Base-by-base conservation (phyloP, 176 grass and related monocot genomes). In the Otatea glauca region DNA sequence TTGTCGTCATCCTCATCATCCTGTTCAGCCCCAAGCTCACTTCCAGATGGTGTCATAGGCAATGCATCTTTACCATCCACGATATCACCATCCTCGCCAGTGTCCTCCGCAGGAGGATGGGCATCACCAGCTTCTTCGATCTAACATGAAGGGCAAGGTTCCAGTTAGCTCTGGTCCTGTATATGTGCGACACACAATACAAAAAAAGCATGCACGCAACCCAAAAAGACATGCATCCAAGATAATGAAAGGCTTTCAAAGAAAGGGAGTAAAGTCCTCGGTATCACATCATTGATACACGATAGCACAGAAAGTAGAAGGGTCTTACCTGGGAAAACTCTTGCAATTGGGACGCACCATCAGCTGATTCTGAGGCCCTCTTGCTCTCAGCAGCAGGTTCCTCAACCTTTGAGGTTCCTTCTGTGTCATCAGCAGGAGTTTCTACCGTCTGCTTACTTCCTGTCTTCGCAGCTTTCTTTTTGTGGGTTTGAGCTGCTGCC, bases 361-460 rank as follows among this genome's bases (percentile, higher is more conserved):
- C 83, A 15, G 72, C 79, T 77, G 84, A 89, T 68, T 87, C 48
- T 56, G 86, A 90, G 34, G 64, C 78, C 48, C 29, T 74, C 68
- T 82, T 85, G 71, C 73, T 81, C 78, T 70, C 75, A 14, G 16
- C 66, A 41, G 51, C 77, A 88, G 76, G 83, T 87, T 87, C 89
- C 50, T 74, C 77, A 15, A 17, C 43, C 73, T 90, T 93, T 27
- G 91, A 99, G 21, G 89, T 95, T 75, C 89, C 91, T 91, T 99
- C 89, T 27, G 83, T 89, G 63, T 75, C 93, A 77, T 88, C 79
- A 56, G 60, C 79, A 9, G 35, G 55, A 75, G 78, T 77, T 55
- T 84, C 66, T 81, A 63, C 25, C 24, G 21, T 68, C 69, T 84
- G 87, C 69, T 86, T 81, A 71, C 18, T 84, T 68, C 59, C 84